A percentile compares a stretch with the other conserved stretches of the same genome.
phyloP scores from a whole-genome alignment of 805 yeast genomes.

The Schwanniomyces sp. region DNA sequence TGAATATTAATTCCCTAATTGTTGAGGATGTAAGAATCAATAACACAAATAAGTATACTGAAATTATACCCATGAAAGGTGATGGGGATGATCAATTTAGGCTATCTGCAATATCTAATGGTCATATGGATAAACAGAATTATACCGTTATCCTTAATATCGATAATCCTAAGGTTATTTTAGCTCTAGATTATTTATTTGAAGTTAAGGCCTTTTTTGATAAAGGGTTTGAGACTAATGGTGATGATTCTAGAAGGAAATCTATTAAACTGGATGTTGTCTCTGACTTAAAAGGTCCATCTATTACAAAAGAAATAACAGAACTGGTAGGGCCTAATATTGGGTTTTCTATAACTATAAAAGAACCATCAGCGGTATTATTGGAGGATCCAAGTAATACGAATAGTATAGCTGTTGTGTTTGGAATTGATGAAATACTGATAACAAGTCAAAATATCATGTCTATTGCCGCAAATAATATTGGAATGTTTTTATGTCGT shows the following conservation, averaged over 20 bases:
- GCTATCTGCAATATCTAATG: constrained; percentile 50
- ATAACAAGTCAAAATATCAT: constrained; percentile 66
- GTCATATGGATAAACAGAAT: constrained; percentile 34
- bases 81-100: constrained; percentile 70
- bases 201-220: constrained; percentile 69
- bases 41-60: constrained; percentile 68
- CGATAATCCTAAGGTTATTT: constrained; percentile 75
- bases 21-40: constrained; percentile 70
- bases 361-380: constrained; percentile 73
- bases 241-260: constrained; percentile 9
- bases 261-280: constrained; percentile 10
- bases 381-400: constrained; percentile 73
- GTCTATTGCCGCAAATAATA: constrained; percentile 67
- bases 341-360: constrained; percentile 65
- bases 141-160: constrained; percentile 58
- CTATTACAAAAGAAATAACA: neutral
- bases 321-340: constrained; percentile 17
- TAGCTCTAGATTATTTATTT: constrained; percentile 84
- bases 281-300: constrained; percentile 1
- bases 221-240: constrained; percentile 37
- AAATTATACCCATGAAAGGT: constrained; percentile 71
- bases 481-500: constrained; percentile 81
- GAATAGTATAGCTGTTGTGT: constrained; percentile 84
- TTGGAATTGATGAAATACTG: constrained; percentile 78
- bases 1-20: constrained; percentile 69